These are phyloP conservation scores for Biancaea sappan DNA, from an alignment of 306 rosid species.

Conservation along the genomic window DNA sequence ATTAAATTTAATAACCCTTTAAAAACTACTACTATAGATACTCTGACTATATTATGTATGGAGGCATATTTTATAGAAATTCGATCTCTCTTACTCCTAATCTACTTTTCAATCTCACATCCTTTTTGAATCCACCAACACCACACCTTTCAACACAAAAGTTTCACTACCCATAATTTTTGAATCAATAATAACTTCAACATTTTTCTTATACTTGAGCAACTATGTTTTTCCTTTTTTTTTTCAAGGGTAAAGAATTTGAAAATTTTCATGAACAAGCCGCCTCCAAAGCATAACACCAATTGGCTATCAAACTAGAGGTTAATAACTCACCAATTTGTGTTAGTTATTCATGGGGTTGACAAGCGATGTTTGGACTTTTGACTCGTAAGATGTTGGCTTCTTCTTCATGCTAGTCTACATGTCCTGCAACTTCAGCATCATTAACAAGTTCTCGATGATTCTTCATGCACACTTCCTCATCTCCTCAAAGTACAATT, in stretches of 20 bases:
- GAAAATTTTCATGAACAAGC: conserved; percentile 71
- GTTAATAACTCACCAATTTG: conserved; percentile 70
- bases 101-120: conserved; percentile 47
- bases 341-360: conserved; percentile 70
- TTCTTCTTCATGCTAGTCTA: conserved; percentile 92
- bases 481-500: too few relatives aligned
- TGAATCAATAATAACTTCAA: too few relatives aligned
- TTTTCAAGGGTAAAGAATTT: conserved; percentile 42
- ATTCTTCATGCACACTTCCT: conserved; percentile 71
- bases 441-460: conserved; percentile 74
- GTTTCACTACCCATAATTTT: conserved; percentile 6
- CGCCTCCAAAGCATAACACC: conserved; percentile 63
- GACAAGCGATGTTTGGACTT: conserved; percentile 56
- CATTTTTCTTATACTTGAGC: not conserved
- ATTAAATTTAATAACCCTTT: too few relatives aligned
- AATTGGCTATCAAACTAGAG: conserved; percentile 68
- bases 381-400: conserved; percentile 72
- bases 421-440: conserved; percentile 92
- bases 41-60: too few relatives aligned
- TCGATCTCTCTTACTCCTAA: conserved; percentile 38
- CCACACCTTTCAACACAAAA: conserved; percentile 11
- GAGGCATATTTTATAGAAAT: too few relatives aligned
- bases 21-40: too few relatives aligned
- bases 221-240: not conserved
- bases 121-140: conserved; percentile 44